Percentiles rank a stretch among this genome's conserved stretches.
These are phyloP conservation scores for Colletotrichum scovillei DNA, from an alignment of 2,329 filamentous ascomycete genomes.

Conservation along the genomic window DNA sequence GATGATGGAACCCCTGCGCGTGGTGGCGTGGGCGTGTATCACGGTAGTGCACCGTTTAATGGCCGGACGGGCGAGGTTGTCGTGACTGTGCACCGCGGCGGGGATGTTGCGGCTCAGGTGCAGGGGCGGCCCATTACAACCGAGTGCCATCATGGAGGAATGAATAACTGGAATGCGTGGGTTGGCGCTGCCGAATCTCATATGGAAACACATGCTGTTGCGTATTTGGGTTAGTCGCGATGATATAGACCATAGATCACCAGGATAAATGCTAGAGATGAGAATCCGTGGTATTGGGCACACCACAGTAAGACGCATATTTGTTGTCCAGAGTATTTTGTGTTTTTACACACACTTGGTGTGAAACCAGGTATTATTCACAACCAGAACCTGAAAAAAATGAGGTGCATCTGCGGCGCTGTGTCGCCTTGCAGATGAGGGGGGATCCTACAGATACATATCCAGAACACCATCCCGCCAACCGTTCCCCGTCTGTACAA, in stretches of 20 bases:
- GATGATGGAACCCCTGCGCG: slow-evolving; percentile 36
- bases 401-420: slow-evolving; percentile 21
- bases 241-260: too few species aligned
- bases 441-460: slow-evolving; percentile 35
- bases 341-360: not conserved
- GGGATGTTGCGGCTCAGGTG: slow-evolving; percentile 17
- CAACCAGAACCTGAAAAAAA: slow-evolving; percentile 14
- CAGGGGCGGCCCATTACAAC: slow-evolving; percentile 27
- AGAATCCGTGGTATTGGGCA: too few species aligned
- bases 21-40: slow-evolving; percentile 44
- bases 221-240: not conserved
- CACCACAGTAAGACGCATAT: not conserved
- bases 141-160: slow-evolving; percentile 21
- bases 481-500: slow-evolving; percentile 9
- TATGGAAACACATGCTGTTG: slow-evolving; percentile 11
- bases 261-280: too few species aligned
- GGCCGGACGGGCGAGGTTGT: slow-evolving; percentile 40
- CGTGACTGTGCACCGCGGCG: slow-evolving; percentile 34
- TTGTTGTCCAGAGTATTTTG: not conserved
- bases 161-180: slow-evolving; percentile 38
- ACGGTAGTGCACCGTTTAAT: slow-evolving; percentile 42
- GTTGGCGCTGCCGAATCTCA: slow-evolving; percentile 16
- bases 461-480: slow-evolving; percentile 36
- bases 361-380: slow-evolving; percentile 23
- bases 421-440: slow-evolving; percentile 22